phyloP scores from a whole-genome alignment of 2,329 filamentous ascomycete species.

The Anisogramma anomala region DNA sequence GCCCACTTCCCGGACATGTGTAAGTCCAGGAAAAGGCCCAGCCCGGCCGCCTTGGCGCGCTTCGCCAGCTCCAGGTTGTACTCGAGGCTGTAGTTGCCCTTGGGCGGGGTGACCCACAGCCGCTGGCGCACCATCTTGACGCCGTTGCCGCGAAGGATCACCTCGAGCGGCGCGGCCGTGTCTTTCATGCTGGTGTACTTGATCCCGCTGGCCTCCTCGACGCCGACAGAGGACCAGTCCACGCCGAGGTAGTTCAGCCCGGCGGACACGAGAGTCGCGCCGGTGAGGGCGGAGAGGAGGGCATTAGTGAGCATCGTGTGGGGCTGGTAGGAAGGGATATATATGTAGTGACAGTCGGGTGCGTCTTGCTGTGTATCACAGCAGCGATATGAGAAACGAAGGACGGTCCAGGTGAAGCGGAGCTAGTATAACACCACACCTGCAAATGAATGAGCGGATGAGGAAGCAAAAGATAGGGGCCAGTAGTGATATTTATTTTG shows the following conservation, averaged over 20 bases:
- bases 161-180: conserved; percentile 46
- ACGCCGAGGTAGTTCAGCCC: conserved; percentile 12
- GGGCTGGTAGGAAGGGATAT: not conserved
- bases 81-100: conserved; percentile 54
- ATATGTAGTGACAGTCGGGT: not conserved
- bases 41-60: conserved; percentile 49
- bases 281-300: conserved; percentile 1
- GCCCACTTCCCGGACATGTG: conserved; percentile 63
- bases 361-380: not conserved
- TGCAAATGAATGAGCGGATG: not conserved
- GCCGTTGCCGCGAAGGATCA: conserved; percentile 48
- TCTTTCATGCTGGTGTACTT: conserved; percentile 48
- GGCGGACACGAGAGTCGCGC: conserved; percentile 7
- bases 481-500: too few relatives aligned
- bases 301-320: conserved; percentile 8
- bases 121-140: conserved; percentile 61
- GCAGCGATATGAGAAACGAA: not conserved
- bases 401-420: conserved; percentile 1
- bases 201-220: conserved; percentile 51
- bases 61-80: conserved; percentile 60
- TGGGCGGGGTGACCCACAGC: conserved; percentile 57
- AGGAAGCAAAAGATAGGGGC: not conserved
- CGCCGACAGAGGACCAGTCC: conserved; percentile 42
- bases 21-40: conserved; percentile 51
- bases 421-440: not conserved